A percentile compares a stretch with the other conserved stretches of the same genome.
Evolutionary conservation across 129 eudicot genomes (phyloP).

Genomic region (Centrapalus pauciflorus): DNA sequence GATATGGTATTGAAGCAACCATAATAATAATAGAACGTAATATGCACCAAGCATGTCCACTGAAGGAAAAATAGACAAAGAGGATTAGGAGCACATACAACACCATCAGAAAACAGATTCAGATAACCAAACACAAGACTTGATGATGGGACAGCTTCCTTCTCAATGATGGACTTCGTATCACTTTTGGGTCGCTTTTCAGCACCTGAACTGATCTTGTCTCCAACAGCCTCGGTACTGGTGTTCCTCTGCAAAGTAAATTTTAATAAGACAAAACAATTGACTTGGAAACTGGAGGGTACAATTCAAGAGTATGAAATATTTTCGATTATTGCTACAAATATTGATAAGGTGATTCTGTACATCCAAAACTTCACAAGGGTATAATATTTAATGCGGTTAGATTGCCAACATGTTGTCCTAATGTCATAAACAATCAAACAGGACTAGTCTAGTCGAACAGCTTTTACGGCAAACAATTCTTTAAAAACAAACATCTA

Average conservation of each 20-base stretch:
- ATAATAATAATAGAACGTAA: neutral
- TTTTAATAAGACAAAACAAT: neutral
- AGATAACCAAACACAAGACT: constrained; percentile 95
- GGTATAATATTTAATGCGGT: too few relatives aligned
- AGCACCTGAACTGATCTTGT: constrained; percentile 25
- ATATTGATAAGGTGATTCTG: too few relatives aligned
- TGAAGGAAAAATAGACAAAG: neutral
- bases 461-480: too few relatives aligned
- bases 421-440: too few relatives aligned
- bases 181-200: constrained; percentile 24
- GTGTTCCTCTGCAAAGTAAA: constrained; percentile 54
- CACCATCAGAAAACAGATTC: constrained; percentile 92
- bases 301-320: too few relatives aligned
- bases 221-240: constrained; percentile 23
- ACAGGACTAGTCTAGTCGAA: too few relatives aligned
- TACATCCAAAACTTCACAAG: too few relatives aligned
- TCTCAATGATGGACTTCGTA: constrained; percentile 11
- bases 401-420: too few relatives aligned
- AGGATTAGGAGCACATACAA: constrained; percentile 48
- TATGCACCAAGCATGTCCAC: neutral
- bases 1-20: neutral
- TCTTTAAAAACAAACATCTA: too few relatives aligned
- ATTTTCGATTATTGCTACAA: too few relatives aligned
- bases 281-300: neutral
- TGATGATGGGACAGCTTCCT: constrained; percentile 49